Base-by-base conservation (phyloP, 2,329 filamentous ascomycete genomes). In the Metarhizium anisopliae region DNA sequence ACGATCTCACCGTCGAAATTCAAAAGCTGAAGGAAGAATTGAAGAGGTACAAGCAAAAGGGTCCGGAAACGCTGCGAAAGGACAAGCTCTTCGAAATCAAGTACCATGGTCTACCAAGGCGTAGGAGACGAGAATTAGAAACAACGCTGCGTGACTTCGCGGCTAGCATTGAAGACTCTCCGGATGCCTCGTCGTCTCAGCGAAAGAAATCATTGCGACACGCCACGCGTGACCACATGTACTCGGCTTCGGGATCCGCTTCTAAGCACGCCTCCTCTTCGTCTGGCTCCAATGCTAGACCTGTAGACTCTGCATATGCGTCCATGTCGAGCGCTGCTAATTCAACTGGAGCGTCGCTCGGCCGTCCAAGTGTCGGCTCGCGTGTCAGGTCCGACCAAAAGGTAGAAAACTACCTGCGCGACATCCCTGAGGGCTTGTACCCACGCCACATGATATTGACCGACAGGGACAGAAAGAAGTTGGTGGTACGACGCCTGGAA, bases 41-140 rank as follows among this genome's bases (percentile, higher is more conserved):
- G 55, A 86, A 82, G 63, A 85, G 82, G 54, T 89, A 89, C 59
- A 86, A 88, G 67, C 84, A 83, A 59, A 72, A 81, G 30, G 83
- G 86, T 2, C 82, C 84, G 18, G 78, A 85, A 47, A 81, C 86
- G 59, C 71, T 92, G 52, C 80, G 85, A 38, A 83, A 85, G 50
- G 89, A 95, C 35, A 90, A 89, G 65, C 70, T 95, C 0, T 93
- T 95, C 62, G 90, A 95, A 67, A 83, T 95, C 58, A 86, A 89
- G 62, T 80, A 92, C 35, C 89, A 94, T 62, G 84, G 86, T 0
- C 70, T 95, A 45, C 81, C 87, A 0, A 77, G 82, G 50, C 78
- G 82, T 52, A 92, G 90, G 72, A 90, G 87, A 69, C 78, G 84
- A 56, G 89, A 94, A 60, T 70, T 95, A 20, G 89, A 95, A 65